Evolutionary conservation across 2,329 filamentous ascomycete species (phyloP).

Genomic region (Penicillium concentricum): DNA sequence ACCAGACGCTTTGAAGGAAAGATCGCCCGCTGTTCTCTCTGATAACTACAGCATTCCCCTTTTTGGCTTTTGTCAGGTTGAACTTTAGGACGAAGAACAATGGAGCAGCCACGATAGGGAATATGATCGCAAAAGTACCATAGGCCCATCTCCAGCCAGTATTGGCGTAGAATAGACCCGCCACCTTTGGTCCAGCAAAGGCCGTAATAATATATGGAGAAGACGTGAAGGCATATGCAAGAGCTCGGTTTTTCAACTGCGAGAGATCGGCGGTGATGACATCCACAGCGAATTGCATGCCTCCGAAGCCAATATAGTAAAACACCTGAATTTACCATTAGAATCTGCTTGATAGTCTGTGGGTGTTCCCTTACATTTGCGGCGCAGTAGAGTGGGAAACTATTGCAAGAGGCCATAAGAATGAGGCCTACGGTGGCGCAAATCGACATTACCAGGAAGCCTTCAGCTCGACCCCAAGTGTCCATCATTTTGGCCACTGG

Average conservation of each 20-base stretch:
- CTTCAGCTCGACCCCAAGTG: slow-evolving; percentile 61
- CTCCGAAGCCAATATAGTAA: slow-evolving; percentile 53
- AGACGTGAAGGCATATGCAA: slow-evolving; percentile 60
- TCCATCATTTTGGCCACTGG: slow-evolving; percentile 64
- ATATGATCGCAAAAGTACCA: slow-evolving; percentile 61
- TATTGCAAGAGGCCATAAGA: slow-evolving; percentile 61
- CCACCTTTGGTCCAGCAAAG: slow-evolving; percentile 57
- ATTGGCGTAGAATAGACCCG: slow-evolving; percentile 50
- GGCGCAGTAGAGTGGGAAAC: slow-evolving; percentile 62
- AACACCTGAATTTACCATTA: slow-evolving; percentile 30
- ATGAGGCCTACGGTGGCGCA: slow-evolving; percentile 52
- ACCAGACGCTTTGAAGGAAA: slow-evolving; percentile 44
- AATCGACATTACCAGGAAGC: slow-evolving; percentile 51
- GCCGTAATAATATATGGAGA: slow-evolving; percentile 65
- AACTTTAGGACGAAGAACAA: slow-evolving; percentile 55
- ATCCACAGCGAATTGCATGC: slow-evolving; percentile 56
- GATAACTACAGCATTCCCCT: slow-evolving; percentile 49
- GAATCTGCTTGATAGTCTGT: background rate
- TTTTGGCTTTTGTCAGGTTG: slow-evolving; percentile 58
- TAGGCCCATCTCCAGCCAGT: slow-evolving; percentile 64
- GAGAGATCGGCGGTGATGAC: slow-evolving; percentile 65
- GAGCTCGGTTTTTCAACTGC: slow-evolving; percentile 57
- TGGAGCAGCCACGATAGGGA: slow-evolving; percentile 57
- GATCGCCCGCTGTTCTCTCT: slow-evolving; percentile 46
- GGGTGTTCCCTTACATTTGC: slow-evolving; percentile 29